Evolutionary conservation across 2,329 filamentous ascomycete species (phyloP), one percentile per base, ranked within the genome.

Genomic region (Ophiostoma sp.): DNA sequence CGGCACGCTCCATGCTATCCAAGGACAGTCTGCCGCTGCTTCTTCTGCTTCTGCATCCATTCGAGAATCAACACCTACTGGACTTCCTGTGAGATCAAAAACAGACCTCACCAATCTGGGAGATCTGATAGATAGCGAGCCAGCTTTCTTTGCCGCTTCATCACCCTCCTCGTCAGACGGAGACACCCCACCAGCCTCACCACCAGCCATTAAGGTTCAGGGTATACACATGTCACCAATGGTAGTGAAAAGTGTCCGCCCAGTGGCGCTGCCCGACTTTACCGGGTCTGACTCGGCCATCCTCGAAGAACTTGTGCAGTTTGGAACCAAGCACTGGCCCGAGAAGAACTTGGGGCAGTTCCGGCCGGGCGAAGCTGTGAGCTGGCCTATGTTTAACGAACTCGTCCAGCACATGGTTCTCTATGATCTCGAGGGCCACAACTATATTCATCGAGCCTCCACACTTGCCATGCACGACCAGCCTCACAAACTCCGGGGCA

Each of bases 331-430:
- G 60, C 60, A 63, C 60, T 63, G 60, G 60, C 60, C 60, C 38
- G 60, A 63, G 8, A 63, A 63, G 38, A 41, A 63, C 60, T 9
- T 63, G 38, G 27, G 38, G 11, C 58, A 62, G 58, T 63, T 63
- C 60, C 60, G 60, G 3, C 14, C n/a, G 38, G 60, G 60, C 4
- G 40, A 12, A 1, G 38, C 60, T 16, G n/a, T 63, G 5, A 11
- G 7, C 60, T 42, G 60, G 60, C 60, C 60, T 1, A 41, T 42
- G 60, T 63, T 63, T 40, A n/a, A 63, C 38, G 38, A 63, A 14
- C 60, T 63, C 60, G 38, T 63, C 14, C 60, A 63, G 6, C 60
- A 63, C 6, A n/a, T 41, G 60, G 7, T 42, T n/a, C 9, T 12
- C 60, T 63, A 18, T 14, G 55, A 60, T 2, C 27, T 60, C 9